Evolutionary conservation across 768 basidiomycete species (phyloP), one percentile per base, ranked within the genome.

Genomic region (Rhodotorula diobovata): DNA sequence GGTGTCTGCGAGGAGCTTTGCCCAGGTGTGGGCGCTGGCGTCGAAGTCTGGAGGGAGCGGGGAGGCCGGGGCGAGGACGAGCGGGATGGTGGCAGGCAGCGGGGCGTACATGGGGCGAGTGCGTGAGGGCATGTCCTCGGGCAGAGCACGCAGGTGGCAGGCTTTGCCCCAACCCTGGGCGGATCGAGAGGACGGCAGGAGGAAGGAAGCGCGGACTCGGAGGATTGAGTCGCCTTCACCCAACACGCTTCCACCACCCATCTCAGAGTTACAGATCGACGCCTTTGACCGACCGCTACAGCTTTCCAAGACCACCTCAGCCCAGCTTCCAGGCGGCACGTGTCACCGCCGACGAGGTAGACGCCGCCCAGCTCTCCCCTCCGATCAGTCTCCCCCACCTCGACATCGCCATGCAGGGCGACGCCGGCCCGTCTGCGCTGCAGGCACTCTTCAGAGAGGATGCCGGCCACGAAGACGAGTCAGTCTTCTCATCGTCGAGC

Each of bases 21-120:
- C 34, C 25, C 32, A 35, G 30, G 28, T 11, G 11, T 21, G 28
- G 35, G 51, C 14, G 30, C 4, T 2, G 35, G 5, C 1, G 21
- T 30, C 7, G 55, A 30, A 23, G 1, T 45, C 20, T 28, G 37
- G 20, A 6, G 61, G 25, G 7, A 30, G 25, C 7, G 57, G 61
- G 1, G 67, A 68, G 18, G 67, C 32, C 0, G 67, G 67, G 20
- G 67, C 67, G 55, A 68, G 61, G 55, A 63, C n/a, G 56, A 9
- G 18, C 1, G 67, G 67, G 39, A 63, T 30, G 16, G 37, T 8
- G 14, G 64, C 23, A 12, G 55, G 46, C 6, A 66, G 37, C 12
- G 65, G 65, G 16, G 34, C 30, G 30, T 58, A 66, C 34, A 23
- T 1, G 1, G 28, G 37, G 28, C 30, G 12, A 15, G n/a, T n/a